phyloP scores from a whole-genome alignment of 176 grass and related monocot genomes.

The Avena insularis region DNA sequence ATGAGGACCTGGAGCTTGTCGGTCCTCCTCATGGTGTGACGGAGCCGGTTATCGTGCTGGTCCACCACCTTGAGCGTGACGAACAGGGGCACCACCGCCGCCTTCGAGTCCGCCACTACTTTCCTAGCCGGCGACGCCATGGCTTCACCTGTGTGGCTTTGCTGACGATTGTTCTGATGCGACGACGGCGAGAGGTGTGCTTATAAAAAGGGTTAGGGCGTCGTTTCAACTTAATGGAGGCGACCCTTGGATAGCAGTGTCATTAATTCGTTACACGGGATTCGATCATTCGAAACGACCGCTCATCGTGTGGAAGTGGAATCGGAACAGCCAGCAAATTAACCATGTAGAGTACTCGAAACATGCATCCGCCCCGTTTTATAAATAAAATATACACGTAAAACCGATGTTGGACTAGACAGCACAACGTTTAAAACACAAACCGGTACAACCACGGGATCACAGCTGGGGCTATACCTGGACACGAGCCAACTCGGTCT shows the following conservation, averaged over 20 bases:
- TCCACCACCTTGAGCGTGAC: slow-evolving; percentile 22
- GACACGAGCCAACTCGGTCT: no score
- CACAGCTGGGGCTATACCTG: no score
- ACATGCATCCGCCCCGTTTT: no score
- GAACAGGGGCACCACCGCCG: neutral
- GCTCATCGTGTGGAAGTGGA: neutral
- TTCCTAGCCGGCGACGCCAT: neutral
- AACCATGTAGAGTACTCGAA: no score
- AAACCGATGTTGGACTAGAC: no score
- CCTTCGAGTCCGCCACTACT: neutral
- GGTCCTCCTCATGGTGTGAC: neutral
- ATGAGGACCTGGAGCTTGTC: slow-evolving; percentile 18
- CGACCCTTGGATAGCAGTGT: neutral
- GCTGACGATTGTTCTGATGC: neutral
- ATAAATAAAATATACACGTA: no score
- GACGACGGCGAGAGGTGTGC: neutral
- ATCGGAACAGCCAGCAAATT: neutral
- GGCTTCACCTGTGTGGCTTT: neutral
- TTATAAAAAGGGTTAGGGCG: neutral
- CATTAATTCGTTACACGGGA: neutral
- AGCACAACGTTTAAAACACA: no score
- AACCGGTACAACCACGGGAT: no score
- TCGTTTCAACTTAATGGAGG: neutral
- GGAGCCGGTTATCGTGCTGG: neutral
- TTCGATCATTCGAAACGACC: neutral